Conservation (phyloP, 306 rosid species). For the Glycine soja region DNA sequence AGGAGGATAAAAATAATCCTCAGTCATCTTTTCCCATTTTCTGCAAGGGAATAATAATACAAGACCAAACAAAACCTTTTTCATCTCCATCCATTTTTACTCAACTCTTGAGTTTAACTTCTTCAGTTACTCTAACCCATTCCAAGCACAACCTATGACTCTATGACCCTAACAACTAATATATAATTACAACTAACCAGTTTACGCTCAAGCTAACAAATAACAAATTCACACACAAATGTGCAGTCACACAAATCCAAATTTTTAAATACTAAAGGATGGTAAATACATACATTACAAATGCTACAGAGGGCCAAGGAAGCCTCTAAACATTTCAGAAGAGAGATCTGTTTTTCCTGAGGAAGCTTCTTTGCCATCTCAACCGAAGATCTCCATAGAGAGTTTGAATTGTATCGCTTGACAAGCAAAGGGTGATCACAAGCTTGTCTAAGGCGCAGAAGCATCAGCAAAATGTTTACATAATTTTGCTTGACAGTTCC, state of each 20-base stretch:
- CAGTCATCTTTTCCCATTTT: conserved; percentile 6
- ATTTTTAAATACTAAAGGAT: conserved; percentile 11
- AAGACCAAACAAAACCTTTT: neutral
- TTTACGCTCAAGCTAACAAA: conserved; percentile 19
- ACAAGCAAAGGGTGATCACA: conserved; percentile 98
- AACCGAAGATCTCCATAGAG: conserved; percentile 79
- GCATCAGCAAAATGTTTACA: conserved; percentile 96
- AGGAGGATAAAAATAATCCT: conserved; percentile 12
- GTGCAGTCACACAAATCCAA: conserved; percentile 25
- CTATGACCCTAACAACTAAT: neutral
- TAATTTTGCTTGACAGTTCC: conserved; percentile 99
- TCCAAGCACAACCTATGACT: conserved; percentile 1
- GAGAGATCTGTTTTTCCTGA: conserved; percentile 64
- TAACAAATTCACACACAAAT: neutral
- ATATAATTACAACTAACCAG: conserved; percentile 17
- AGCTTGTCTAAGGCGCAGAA: conserved; percentile 99
- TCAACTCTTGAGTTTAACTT: conserved; percentile 15
- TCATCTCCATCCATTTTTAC: conserved; percentile 14
- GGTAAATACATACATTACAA: conserved; percentile 79
- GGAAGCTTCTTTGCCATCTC: conserved; percentile 87
- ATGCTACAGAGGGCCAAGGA: conserved; percentile 87
- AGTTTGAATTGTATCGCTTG: conserved; percentile 70
- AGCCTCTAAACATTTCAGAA: conserved; percentile 80
- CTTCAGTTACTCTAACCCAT: conserved; percentile 4
- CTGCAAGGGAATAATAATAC: neutral